Evolutionary conservation across 768 basidiomycete species (phyloP).

Genomic region (Amanita phalloides): DNA sequence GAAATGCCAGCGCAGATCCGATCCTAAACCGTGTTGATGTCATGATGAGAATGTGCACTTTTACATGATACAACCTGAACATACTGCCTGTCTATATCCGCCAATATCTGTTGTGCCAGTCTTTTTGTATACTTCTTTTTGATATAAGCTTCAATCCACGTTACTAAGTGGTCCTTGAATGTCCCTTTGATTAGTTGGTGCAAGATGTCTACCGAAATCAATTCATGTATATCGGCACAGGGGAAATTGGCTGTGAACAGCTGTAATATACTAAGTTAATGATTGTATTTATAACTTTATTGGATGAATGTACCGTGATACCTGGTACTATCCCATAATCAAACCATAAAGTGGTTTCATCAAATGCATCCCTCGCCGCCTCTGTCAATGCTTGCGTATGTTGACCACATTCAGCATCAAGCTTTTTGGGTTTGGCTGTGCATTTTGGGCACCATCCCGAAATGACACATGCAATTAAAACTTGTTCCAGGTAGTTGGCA

Average conservation of each 20-base stretch:
- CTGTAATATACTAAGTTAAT: slow-evolving; percentile 9
- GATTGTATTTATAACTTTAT: neutral
- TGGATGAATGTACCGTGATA: neutral
- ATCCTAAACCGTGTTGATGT: too few relatives aligned
- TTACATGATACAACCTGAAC: too few relatives aligned
- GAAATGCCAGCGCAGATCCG: slow-evolving; percentile 12
- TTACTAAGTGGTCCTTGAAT: slow-evolving; percentile 27
- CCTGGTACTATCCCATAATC: neutral
- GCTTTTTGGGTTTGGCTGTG: neutral
- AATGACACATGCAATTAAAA: neutral
- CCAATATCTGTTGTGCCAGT: neutral
- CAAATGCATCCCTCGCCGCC: neutral
- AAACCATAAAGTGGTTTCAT: neutral
- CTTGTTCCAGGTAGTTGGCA: neutral
- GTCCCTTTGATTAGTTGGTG: slow-evolving; percentile 26
- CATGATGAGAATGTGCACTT: too few relatives aligned
- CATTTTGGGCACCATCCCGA: neutral
- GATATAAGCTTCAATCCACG: slow-evolving; percentile 20
- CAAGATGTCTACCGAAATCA: slow-evolving; percentile 19
- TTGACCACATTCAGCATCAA: neutral
- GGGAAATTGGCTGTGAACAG: slow-evolving; percentile 24
- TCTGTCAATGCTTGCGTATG: neutral
- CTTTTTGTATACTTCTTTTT: neutral
- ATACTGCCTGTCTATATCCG: neutral
- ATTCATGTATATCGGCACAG: slow-evolving; percentile 22